Conservation (phyloP, 2,329 filamentous ascomycete genomes). For the Talaromyces piceae region DNA sequence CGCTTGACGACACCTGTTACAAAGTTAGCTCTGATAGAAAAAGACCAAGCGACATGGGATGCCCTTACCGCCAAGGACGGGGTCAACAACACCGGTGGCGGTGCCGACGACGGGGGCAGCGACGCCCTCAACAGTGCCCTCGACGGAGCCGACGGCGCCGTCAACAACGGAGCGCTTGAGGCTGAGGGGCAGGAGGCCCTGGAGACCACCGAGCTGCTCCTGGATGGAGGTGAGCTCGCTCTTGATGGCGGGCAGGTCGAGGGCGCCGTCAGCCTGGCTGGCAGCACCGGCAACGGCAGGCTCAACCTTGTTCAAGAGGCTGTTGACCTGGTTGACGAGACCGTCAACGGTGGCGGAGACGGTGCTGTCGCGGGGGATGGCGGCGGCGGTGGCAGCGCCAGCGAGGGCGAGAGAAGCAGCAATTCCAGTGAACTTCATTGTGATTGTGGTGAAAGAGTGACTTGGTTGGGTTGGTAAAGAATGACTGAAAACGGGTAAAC, state of each 20-base stretch:
- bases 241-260: slow-evolving; percentile 7
- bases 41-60: neutral
- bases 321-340: slow-evolving; percentile 10
- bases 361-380: slow-evolving; percentile 19
- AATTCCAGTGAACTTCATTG: slow-evolving; percentile 32
- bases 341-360: slow-evolving; percentile 16
- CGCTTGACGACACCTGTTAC: slow-evolving; percentile 3
- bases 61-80: slow-evolving; percentile 3
- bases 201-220: slow-evolving; percentile 9
- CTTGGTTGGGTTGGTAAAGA: slow-evolving; percentile 7
- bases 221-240: slow-evolving; percentile 12
- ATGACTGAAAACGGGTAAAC: neutral
- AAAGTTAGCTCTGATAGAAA: neutral
- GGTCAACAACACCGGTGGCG: neutral
- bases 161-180: slow-evolving; percentile 8
- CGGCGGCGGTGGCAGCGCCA: slow-evolving; percentile 22
- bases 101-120: neutral
- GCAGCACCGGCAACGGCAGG: slow-evolving; percentile 1
- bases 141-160: slow-evolving; percentile 5
- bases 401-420: slow-evolving; percentile 24
- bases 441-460: slow-evolving; percentile 21
- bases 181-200: slow-evolving; percentile 3
- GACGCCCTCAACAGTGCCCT: neutral
- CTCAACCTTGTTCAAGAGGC: slow-evolving; percentile 10
- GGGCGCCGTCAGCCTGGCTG: neutral